Base-by-base conservation (phyloP, 208 protist species). In the Wallacemonas sp. region DNA sequence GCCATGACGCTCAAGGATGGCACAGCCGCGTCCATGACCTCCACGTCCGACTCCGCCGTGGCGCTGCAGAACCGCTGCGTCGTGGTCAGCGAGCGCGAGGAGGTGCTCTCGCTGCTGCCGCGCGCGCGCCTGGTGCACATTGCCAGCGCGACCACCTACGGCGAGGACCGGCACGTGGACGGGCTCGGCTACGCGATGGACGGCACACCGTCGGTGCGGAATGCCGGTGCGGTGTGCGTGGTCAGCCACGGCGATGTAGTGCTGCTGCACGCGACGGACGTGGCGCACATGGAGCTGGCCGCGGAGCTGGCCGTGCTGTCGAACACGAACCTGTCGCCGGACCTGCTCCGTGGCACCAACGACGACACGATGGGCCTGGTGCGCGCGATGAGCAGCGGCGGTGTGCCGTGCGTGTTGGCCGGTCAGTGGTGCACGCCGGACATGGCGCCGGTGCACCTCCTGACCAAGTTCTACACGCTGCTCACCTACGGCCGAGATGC, bases 381-480 rank as follows among this genome's bases (percentile, higher is more conserved):
- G 57, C 84, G 92, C 12, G 76, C 75, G 28, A 93, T 94, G 62
- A 82, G 88, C 55, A 72, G 81, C 50, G 71, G 77, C 64, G 89
- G 89, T 3, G 87, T 86, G 50, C 87, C 89, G 16, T 93, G 86
- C 65, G 81, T 97, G 10, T 77, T 97, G 57, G 67, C 75, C 5
- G 79, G 81, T 16, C 88, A 91, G 79, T 97, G 92, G 89, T 97
- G 92, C 81, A 97, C 89, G 18, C 92, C 92, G 0, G 92, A 97
- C 65, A 92, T 97, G 87, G 67, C 82, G 29, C 89, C 92, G 28
- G 64, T 78, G 23, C 67, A 89, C 42, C 77, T 97, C 20, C 91
- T 97, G 39, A 67, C 65, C 18, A 68, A 71, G n/a, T 93, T 97
- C 68, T 95, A 95, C 72, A 48, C 76, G 45, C 55, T 81, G 48